Conservation (phyloP, 331 rosid genomes). For the Quercus phellos region DNA sequence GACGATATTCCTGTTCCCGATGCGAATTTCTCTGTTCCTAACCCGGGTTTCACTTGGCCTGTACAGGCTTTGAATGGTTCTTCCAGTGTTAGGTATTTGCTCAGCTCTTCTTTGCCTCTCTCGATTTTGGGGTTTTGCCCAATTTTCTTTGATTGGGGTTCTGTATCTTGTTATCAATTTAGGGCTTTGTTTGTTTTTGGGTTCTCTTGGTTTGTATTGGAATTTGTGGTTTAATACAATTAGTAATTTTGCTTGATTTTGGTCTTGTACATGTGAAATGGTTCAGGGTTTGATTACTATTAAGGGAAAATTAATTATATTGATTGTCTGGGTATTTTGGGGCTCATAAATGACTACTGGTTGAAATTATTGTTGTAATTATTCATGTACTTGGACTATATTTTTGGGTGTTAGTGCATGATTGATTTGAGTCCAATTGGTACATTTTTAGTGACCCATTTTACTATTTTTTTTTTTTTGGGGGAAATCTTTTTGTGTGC, state of each 20-base stretch:
- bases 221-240: neutral
- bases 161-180: neutral
- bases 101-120: no score
- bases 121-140: neutral
- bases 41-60: conserved; percentile 67
- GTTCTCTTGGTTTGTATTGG: neutral
- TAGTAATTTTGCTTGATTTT: neutral
- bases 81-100: conserved; percentile 46
- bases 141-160: neutral
- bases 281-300: neutral
- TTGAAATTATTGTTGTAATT: neutral
- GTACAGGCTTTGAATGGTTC: conserved; percentile 46
- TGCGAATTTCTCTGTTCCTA: conserved; percentile 45
- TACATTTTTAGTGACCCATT: neutral
- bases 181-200: neutral
- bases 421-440: neutral
- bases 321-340: neutral
- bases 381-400: neutral
- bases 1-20: conserved; percentile 72
- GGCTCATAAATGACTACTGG: neutral
- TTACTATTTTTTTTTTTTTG: neutral
- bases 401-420: neutral
- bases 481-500: neutral
- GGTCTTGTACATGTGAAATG: neutral
- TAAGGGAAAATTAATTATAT: neutral